A percentile compares a stretch with the other conserved stretches of the same genome.
Conservation (phyloP, 2,329 filamentous ascomycete genomes). For the Phoma sp. region DNA sequence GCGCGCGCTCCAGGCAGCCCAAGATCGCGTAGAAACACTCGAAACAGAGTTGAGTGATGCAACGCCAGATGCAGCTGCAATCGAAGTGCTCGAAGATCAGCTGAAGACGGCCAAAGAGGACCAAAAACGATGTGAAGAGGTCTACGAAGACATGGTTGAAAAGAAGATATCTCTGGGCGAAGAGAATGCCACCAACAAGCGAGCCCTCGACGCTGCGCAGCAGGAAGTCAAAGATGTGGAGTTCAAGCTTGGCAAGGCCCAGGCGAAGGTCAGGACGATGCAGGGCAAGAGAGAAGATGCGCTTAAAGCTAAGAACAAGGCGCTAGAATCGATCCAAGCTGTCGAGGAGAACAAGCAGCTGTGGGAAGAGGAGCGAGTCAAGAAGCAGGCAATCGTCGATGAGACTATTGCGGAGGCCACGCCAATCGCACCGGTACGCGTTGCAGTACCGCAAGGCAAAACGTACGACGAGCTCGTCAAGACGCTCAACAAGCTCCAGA, state of each 20-base stretch:
- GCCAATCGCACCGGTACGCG: constrained; percentile 33
- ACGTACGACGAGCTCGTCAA: constrained; percentile 42
- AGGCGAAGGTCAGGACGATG: constrained; percentile 37
- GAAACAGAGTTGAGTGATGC: constrained; percentile 69
- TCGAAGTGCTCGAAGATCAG: constrained; percentile 54
- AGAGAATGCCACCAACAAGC: constrained; percentile 38
- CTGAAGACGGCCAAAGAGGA: constrained; percentile 66
- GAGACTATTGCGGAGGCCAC: constrained; percentile 27
- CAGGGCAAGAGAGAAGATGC: constrained; percentile 43
- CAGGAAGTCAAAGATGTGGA: constrained; percentile 32
- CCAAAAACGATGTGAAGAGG: constrained; percentile 40
- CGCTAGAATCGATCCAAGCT: constrained; percentile 44
- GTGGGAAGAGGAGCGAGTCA: constrained; percentile 36
- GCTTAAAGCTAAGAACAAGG: constrained; percentile 53
- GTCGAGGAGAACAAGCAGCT: constrained; percentile 40
- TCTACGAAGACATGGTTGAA: constrained; percentile 58
- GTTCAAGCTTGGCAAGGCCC: constrained; percentile 37
- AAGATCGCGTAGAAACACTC: constrained; percentile 70
- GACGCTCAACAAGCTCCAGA: constrained; percentile 38
- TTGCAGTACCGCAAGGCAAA: constrained; percentile 40
- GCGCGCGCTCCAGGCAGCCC: constrained; percentile 64
- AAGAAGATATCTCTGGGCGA: constrained; percentile 55
- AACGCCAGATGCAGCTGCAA: constrained; percentile 65
- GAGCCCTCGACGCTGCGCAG: constrained; percentile 39
- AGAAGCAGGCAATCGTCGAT: constrained; percentile 38